Evolutionary conservation across 306 rosid genomes (phyloP), one percentile per base, ranked within the genome.

Genomic region (Lithocarpus polystachyus): DNA sequence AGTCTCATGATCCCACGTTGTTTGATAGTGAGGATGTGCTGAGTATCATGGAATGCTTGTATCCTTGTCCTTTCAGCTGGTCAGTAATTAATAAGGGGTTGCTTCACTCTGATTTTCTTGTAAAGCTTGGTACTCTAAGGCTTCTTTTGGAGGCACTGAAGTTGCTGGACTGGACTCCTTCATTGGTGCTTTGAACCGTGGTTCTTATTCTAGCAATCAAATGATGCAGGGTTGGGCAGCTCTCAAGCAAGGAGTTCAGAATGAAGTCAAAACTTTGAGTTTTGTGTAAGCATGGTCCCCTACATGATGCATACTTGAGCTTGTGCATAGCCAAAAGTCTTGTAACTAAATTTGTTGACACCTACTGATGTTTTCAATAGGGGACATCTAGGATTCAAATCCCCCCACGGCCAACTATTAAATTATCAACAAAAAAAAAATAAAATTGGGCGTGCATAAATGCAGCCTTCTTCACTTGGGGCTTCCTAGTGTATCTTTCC

Each of bases 101-200:
- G 91, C 95, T 87, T 81, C 92, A 92, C 57, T 29, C 83, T 45
- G 81, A 92, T 71, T 31, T 31, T 31, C 35, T 31, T 0, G 35
- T 4, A 1, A 31, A 31, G 35, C 1, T 0, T 31, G 35, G 77
- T 88, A 88, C 92, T 72, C 84, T 94, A 68, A 87, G 90, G 86
- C 91, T 91, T 86, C 91, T 94, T 82, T 82, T 86, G 73, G 99
- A 91, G 84, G 88, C 83, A 70, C 75, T 92, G 75, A 91, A 87
- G 86, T 88, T 92, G 72, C 76, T 91, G 76, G 90, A 91, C 68
- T 84, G 33, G 35, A 31, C 6, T 31, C 90, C 79, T 84, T 88
- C 69, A 77, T 88, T 76, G 84, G 75, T 80, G 80, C 83, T 80
- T 72, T 87, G 78, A 84, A 82, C 80, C 64, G 2, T 71, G 81